Percentiles rank a stretch among this genome's conserved stretches.
These are phyloP conservation scores for Corinectria fuckeliana DNA, from an alignment of 2,329 filamentous ascomycete species.

Conservation along the genomic window DNA sequence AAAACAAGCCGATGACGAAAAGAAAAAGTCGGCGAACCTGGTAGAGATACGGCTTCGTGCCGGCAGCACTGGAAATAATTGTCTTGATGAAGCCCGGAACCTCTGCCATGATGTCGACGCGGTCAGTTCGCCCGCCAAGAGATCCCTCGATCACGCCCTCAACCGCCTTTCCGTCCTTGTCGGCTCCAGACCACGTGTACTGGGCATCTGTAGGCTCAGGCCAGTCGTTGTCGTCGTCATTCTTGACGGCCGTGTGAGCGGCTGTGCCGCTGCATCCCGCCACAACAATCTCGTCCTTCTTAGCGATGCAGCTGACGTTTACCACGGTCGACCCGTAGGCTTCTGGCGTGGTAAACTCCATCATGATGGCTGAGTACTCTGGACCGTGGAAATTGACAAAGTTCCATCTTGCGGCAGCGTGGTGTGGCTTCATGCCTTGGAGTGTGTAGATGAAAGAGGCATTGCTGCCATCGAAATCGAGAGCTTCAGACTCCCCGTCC, in stretches of 20 bases:
- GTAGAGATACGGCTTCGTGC: conserved; percentile 97
- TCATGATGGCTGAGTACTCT: conserved; percentile 85
- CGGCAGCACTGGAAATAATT: conserved; percentile 85
- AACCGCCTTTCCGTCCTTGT: conserved; percentile 76
- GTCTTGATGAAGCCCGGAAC: conserved; percentile 93
- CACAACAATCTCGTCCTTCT: conserved; percentile 79
- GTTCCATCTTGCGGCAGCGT: conserved; percentile 91
- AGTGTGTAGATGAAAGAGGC: conserved; percentile 84
- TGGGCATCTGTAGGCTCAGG: conserved; percentile 79
- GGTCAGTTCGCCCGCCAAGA: conserved; percentile 74
- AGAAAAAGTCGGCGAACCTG: conserved; percentile 65
- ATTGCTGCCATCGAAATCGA: conserved; percentile 80
- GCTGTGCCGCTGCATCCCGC: conserved; percentile 71
- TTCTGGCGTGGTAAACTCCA: conserved; percentile 94
- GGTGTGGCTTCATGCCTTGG: conserved; percentile 99
- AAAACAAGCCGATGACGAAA: conserved; percentile 16
- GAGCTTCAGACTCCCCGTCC: too few species aligned
- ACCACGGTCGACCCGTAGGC: conserved; percentile 90
- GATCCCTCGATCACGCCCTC: conserved; percentile 72
- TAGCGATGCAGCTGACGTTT: conserved; percentile 82
- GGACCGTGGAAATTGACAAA: conserved; percentile 92
- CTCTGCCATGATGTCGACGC: conserved; percentile 93
- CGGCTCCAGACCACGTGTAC: conserved; percentile 79
- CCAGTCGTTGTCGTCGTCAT: conserved; percentile 84
- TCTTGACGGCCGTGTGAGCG: conserved; percentile 72